Conservation (phyloP, 2,329 filamentous ascomycete genomes). For the Pseudogymnoascus sp. region DNA sequence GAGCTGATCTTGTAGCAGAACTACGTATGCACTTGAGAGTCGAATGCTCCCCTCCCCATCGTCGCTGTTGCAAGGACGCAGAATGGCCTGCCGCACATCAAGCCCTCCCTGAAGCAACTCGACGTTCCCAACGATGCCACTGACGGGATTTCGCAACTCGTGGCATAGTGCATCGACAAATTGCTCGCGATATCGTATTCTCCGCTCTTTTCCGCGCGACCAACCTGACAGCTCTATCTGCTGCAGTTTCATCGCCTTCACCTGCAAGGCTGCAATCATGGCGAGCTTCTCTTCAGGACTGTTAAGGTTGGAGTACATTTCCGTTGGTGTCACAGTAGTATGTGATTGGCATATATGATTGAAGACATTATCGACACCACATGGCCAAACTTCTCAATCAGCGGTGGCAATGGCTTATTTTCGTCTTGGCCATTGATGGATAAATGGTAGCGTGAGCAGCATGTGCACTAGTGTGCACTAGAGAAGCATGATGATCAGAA, state of each 20-base stretch:
- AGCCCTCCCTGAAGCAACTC: slow-evolving; percentile 32
- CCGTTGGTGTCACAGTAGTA: background rate
- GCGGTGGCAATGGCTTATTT: too few relatives aligned
- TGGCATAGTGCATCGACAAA: slow-evolving; percentile 33
- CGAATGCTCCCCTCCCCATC: slow-evolving; percentile 31
- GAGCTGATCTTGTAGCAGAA: background rate
- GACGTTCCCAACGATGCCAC: slow-evolving; percentile 55
- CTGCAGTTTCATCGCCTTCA: background rate
- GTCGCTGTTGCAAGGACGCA: slow-evolving; percentile 44
- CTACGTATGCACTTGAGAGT: slow-evolving; percentile 15
- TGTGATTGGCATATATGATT: background rate
- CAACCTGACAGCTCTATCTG: background rate
- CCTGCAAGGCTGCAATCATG: background rate
- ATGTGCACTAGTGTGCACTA: too few relatives aligned
- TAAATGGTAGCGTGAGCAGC: too few relatives aligned
- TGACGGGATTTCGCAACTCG: slow-evolving; percentile 65
- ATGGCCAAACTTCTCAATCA: too few relatives aligned
- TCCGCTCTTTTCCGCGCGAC: background rate
- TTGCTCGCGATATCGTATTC: background rate
- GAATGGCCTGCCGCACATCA: slow-evolving; percentile 48
- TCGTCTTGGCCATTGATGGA: too few relatives aligned
- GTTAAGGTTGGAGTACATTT: background rate
- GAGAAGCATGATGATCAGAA: too few relatives aligned
- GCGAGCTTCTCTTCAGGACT: background rate
- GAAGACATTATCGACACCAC: background rate